Evolutionary conservation across 495 filamentous ascomycete genomes (phyloP).

Genomic region (Staphylotrichum tortipilum): DNA sequence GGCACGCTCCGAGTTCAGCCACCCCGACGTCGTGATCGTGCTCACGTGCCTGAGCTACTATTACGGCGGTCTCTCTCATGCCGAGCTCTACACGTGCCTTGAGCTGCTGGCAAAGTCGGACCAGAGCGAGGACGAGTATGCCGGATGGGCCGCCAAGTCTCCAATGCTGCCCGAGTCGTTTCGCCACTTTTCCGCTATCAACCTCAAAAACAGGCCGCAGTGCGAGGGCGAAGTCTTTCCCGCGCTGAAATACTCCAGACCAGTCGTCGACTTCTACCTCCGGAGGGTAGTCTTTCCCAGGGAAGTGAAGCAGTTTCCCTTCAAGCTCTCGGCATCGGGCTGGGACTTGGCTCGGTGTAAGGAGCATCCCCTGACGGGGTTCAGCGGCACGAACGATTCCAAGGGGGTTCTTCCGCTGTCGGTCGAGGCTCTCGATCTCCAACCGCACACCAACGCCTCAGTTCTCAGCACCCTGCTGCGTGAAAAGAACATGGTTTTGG

Average conservation of each 20-base stretch:
- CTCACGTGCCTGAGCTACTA: constrained; percentile 65
- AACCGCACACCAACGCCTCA: too few species aligned
- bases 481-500: too few species aligned
- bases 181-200: constrained; percentile 46
- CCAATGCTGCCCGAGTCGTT: constrained; percentile 31
- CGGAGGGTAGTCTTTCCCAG: constrained; percentile 54
- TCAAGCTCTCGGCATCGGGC: constrained; percentile 59
- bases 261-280: constrained; percentile 55
- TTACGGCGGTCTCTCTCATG: constrained; percentile 49
- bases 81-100: constrained; percentile 35
- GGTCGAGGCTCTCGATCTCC: too few species aligned
- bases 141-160: constrained; percentile 38
- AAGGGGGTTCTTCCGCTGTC: constrained; percentile 33
- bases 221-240: constrained; percentile 42
- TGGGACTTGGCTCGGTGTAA: constrained; percentile 55
- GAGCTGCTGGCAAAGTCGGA: constrained; percentile 32
- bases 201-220: constrained; percentile 45
- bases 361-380: constrained; percentile 50
- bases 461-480: too few species aligned
- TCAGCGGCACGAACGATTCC: constrained; percentile 68
- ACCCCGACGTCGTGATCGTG: constrained; percentile 62
- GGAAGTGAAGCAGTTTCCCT: constrained; percentile 54
- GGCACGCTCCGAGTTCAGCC: constrained; percentile 58
- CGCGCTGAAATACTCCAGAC: constrained; percentile 41
- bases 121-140: constrained; percentile 47